Evolutionary conservation across 441 rosid species (phyloP).

Genomic region (Manihot esculenta): DNA sequence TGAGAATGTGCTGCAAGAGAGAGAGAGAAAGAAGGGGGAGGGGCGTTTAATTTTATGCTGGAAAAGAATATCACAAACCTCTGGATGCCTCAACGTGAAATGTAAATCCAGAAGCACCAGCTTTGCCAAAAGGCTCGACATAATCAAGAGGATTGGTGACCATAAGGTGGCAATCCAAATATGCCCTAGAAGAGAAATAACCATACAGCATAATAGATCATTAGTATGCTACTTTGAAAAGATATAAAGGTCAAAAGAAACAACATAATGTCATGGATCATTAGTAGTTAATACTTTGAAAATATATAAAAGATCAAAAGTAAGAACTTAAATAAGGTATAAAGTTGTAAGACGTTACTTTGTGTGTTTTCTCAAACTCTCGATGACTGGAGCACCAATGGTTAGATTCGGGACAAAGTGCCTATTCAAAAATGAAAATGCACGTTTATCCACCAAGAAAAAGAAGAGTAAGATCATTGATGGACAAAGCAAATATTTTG

Average conservation of each 20-base stretch:
- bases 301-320: too few relatives aligned
- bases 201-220: neutral
- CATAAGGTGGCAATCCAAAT: constrained; percentile 95
- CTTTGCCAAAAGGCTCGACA: constrained; percentile 67
- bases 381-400: constrained; percentile 85
- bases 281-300: too few relatives aligned
- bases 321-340: neutral
- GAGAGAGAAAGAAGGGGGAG: neutral
- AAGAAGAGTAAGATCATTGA: too few relatives aligned
- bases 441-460: neutral
- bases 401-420: constrained; percentile 92
- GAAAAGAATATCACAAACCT: constrained; percentile 39
- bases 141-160: constrained; percentile 93
- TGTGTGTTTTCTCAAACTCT: constrained; percentile 93
- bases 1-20: constrained; percentile 1
- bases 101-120: constrained; percentile 95
- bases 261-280: too few relatives aligned
- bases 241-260: neutral
- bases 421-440: constrained; percentile 33
- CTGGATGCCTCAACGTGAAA: constrained; percentile 82
- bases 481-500: too few relatives aligned
- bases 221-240: neutral
- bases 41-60: neutral
- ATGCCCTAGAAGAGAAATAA: constrained; percentile 49
- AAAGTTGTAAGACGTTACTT: constrained; percentile 39